Evolutionary conservation across 129 eudicot genomes (phyloP).

Genomic region (Ambrosia trifida): DNA sequence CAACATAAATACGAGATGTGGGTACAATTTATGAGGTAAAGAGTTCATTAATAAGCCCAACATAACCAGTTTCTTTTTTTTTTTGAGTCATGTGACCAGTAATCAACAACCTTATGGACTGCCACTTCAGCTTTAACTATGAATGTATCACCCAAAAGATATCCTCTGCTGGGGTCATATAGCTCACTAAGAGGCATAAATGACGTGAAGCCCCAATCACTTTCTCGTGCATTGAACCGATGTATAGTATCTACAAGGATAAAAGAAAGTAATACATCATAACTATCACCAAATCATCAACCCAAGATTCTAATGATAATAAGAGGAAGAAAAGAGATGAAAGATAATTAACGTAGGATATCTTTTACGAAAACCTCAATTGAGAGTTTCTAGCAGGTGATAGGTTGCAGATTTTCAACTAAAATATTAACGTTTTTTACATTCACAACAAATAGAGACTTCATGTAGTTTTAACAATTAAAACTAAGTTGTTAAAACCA

Average conservation of each 20-base stretch:
- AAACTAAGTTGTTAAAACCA: neutral
- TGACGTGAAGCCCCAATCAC: constrained; percentile 98
- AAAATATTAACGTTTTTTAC: neutral
- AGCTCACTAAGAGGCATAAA: constrained; percentile 93
- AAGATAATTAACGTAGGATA: neutral
- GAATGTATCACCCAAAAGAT: constrained; percentile 71
- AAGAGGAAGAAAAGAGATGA: constrained; percentile 5
- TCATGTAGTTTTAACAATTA: too few relatives aligned
- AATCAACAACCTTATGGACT: constrained; percentile 71
- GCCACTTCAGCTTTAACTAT: constrained; percentile 88
- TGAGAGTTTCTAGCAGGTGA: neutral
- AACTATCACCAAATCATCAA: neutral
- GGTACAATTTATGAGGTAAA: constrained; percentile 88
- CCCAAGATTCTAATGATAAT: constrained; percentile 4
- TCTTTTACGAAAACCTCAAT: neutral
- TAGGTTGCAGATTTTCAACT: neutral
- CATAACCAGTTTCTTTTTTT: constrained; percentile 94
- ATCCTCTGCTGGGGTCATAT: constrained; percentile 82
- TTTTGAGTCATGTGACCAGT: constrained; percentile 91
- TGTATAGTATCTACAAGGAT: constrained; percentile 78
- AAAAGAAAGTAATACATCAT: constrained; percentile 24
- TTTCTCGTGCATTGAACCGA: constrained; percentile 82
- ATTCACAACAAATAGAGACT: neutral
- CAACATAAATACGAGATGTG: constrained; percentile 53
- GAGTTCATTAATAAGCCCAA: constrained; percentile 90